Base-by-base conservation (phyloP, 2,329 filamentous ascomycete species). In the Scedosporium apiospermum region DNA sequence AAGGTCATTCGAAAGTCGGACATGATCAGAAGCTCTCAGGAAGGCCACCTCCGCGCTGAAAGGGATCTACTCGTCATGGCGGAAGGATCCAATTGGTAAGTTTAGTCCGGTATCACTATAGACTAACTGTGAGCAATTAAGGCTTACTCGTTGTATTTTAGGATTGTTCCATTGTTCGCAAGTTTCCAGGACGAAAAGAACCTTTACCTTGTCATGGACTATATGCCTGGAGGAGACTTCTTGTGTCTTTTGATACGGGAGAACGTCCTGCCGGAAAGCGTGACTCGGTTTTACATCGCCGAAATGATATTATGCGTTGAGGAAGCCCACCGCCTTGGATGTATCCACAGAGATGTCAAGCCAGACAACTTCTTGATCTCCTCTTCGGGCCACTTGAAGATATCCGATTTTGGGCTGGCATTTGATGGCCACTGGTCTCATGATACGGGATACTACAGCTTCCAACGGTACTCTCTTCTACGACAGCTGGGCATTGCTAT, bases 231-330 rank as follows among this genome's bases (percentile, higher is more conserved):
- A 0, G 93, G 95, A 0, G 93, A 99, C 72, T 98, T 99, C 67
- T 80, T 99, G 0, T 90, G 90, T 1, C 75, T 97, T 0, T 77
- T 99, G 16, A 89, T 97, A 62, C 86, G 93, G 16, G 90, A 96
- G 70, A 92, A 95, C 65, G 84, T 90, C 2, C 80, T 99, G 1
- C 86, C 86, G 62, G 95, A 98, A 73, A 78, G 82, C 0, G 85
- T 90, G 53, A 87, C 93, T 4, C 88, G 85, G 65, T 97, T 90
- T 79, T 98, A 98, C 72, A 80, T 96, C 64, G 92, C 93, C 1
- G 93, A 99, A 76, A 98, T 98, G 92, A 89, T 98, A 61, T 78
- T 97, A 4, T 96, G 92, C 69, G 88, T 99, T 26, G 93, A 98
- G 74, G 93, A 96, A 73, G 89, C 91, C 0, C 93, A 98, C 77